Percentiles rank a stretch among this genome's conserved stretches.
phyloP scores from a whole-genome alignment of 495 filamentous ascomycete genomes.

The Cercophora newfieldiana region DNA sequence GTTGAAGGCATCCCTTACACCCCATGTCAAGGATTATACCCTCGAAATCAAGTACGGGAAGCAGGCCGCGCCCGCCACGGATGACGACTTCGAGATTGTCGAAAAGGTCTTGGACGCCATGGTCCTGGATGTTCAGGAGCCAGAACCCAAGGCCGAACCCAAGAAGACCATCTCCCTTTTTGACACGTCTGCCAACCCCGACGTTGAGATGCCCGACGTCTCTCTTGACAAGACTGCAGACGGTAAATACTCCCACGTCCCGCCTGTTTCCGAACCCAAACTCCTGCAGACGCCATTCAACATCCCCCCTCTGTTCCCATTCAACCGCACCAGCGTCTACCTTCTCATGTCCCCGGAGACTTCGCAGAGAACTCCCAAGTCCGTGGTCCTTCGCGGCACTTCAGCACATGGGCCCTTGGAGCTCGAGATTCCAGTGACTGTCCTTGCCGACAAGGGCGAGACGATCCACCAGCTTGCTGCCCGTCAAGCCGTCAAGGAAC shows the following conservation, averaged over 20 bases:
- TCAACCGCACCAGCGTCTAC: constrained; percentile 63
- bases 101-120: constrained; percentile 53
- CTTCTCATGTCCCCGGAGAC: constrained; percentile 57
- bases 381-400: constrained; percentile 57
- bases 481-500: constrained; percentile 63
- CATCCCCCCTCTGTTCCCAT: constrained; percentile 65
- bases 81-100: constrained; percentile 58
- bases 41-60: constrained; percentile 60
- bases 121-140: constrained; percentile 25
- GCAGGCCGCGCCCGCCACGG: constrained; percentile 24
- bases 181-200: constrained; percentile 45
- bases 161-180: constrained; percentile 59
- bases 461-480: constrained; percentile 72
- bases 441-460: constrained; percentile 45
- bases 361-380: constrained; percentile 47
- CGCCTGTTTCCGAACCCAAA: constrained; percentile 51
- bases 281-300: constrained; percentile 61
- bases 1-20: constrained; percentile 65
- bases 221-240: constrained; percentile 23
- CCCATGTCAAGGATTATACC: constrained; percentile 59
- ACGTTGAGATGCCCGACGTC: constrained; percentile 37
- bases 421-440: constrained; percentile 61
- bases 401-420: constrained; percentile 56
- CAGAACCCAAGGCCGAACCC: constrained; percentile 14
- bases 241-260: constrained; percentile 49